phyloP scores from a whole-genome alignment of 306 rosid genomes.

The Rosa chinensis region DNA sequence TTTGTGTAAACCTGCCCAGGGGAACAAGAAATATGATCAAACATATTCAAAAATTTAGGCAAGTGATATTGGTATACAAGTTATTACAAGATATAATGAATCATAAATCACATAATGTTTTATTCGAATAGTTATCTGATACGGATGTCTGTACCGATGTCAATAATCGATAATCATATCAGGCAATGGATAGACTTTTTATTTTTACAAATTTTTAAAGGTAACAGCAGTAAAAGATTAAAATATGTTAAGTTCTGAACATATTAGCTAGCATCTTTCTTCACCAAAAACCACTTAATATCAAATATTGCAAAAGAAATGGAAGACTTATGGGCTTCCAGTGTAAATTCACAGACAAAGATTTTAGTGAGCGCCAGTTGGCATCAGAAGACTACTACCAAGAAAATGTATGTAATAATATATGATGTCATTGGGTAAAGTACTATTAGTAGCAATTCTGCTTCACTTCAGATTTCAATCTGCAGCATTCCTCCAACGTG shows the following conservation, averaged over 20 bases:
- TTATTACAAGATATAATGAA: neutral
- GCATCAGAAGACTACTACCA: neutral
- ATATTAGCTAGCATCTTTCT: neutral
- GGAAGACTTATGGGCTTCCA: neutral
- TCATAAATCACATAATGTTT: neutral
- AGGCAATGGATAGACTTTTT: neutral
- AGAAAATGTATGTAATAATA: neutral
- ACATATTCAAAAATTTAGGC: neutral
- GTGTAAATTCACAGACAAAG: neutral
- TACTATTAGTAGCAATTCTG: neutral
- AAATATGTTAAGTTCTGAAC: neutral
- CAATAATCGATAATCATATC: neutral
- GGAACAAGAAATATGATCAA: conserved; percentile 4
- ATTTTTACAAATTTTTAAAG: too few species aligned
- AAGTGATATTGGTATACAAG: neutral
- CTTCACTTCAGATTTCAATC: neutral
- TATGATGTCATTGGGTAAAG: neutral
- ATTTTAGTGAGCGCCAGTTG: neutral
- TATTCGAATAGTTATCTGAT: neutral
- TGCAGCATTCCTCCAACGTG: neutral
- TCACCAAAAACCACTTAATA: neutral
- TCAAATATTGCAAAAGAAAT: neutral
- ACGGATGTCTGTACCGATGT: neutral
- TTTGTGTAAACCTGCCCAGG: conserved; percentile 73
- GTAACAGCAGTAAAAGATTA: neutral